Base-by-base conservation (phyloP, 148 eudicot genomes). In the Tetragonia tetragonoides region DNA sequence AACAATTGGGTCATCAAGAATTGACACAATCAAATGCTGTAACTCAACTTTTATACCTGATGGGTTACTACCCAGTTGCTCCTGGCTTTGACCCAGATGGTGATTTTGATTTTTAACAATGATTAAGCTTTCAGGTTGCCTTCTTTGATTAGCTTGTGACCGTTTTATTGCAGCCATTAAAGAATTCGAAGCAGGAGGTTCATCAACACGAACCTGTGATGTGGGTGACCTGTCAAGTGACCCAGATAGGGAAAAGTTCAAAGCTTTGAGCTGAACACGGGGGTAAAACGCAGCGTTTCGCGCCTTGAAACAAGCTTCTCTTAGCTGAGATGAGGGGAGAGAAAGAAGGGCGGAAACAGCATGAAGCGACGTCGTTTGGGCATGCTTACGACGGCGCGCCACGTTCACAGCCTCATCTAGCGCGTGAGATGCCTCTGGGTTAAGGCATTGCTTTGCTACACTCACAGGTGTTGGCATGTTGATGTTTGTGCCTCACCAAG, bases 91-190 rank as follows among this genome's bases (percentile, higher is more conserved):
- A 68, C 76, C 72, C 66, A 51, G 20, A 59, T 71, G 47, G 23
- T 49, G 63, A 38, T 79, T 87, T 7, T 83, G 82, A 76, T 84
- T 91, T 53, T 83, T 86, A 75, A 84, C 9, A 6, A 77, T 79
- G 28, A 80, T 78, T 18, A 89, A 81, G 51, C 83, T 84, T 49
- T 94, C 97, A 28, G 94, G 97, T 72, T 90, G 89, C 39, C 98
- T 74, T 41, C 94, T 80, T 75, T 94, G 98, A 60, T 89, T 91
- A 24, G 97, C 97, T 80, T 94, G 98, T 15, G 97, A 88, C 17
- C 98, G 78, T 77, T 92, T 94, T 24, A 94, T 92, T 2, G 97
- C 98, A 3, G 98, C 97, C 98, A 94, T 91, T 28, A 94, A 81
- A n/a, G 98, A 94, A 77, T 94, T 94, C 15, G 97, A 94, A 12